Conservation (phyloP, 805 yeast species). For the Myxozyma sirexii region DNA sequence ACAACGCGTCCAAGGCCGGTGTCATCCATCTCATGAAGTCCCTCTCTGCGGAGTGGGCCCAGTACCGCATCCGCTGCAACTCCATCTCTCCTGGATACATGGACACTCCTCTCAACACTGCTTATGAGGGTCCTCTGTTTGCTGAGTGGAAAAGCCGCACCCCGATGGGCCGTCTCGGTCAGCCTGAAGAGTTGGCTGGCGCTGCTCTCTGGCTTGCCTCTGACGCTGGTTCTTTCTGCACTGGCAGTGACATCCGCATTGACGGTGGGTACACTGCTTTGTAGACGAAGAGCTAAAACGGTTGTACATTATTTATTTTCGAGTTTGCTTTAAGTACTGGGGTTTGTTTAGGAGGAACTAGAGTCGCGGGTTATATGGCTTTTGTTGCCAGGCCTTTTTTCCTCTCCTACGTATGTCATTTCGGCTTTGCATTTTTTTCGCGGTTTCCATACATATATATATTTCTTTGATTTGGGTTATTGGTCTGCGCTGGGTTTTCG, state of each 20-base stretch:
- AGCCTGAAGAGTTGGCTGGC: conserved; percentile 67
- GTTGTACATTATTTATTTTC: no score
- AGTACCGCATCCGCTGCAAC: conserved; percentile 65
- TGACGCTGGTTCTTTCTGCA: conserved; percentile 60
- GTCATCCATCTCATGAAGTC: conserved; percentile 67
- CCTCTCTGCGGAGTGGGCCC: conserved; percentile 76
- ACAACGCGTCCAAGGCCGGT: conserved; percentile 74
- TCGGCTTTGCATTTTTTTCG: neutral
- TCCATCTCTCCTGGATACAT: conserved; percentile 71
- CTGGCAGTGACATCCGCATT: conserved; percentile 67
- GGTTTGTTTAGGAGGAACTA: neutral
- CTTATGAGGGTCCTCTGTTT: conserved; percentile 52
- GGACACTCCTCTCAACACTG: conserved; percentile 67
- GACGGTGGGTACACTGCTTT: conserved; percentile 59
- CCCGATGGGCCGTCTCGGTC: conserved; percentile 70
- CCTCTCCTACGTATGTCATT: neutral
- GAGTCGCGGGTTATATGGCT: neutral
- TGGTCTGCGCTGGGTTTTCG: neutral
- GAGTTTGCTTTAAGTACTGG: neutral
- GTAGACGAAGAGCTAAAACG: neutral
- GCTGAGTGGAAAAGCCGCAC: conserved; percentile 65
- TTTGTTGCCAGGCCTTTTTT: neutral
- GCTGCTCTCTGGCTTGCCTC: conserved; percentile 64
- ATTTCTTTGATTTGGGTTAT: neutral
- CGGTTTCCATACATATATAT: neutral